These are phyloP conservation scores for Rhynchosporium graminicola DNA, from an alignment of 2,329 filamentous ascomycete species.

Conservation along the genomic window DNA sequence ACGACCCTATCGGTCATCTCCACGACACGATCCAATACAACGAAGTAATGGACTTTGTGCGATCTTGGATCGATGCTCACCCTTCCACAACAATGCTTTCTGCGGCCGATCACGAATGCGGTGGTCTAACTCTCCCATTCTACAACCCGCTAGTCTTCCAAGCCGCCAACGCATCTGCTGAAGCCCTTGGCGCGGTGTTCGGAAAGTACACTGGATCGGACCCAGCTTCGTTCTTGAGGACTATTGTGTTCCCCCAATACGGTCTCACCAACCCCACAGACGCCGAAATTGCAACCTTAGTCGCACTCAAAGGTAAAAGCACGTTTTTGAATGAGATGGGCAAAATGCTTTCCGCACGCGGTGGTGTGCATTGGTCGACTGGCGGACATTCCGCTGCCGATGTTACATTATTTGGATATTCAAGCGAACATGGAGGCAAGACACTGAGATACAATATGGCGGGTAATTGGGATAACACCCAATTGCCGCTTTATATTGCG, in stretches of 20 bases:
- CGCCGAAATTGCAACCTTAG: slow-evolving; percentile 5
- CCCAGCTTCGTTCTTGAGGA: slow-evolving; percentile 5
- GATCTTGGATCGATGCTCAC: slow-evolving; percentile 12
- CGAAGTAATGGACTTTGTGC: slow-evolving; percentile 12
- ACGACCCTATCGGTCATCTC: slow-evolving; percentile 16
- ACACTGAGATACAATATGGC: slow-evolving; percentile 10
- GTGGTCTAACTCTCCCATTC: slow-evolving; percentile 8
- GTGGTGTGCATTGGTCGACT: neutral
- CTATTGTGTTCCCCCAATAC: slow-evolving; percentile 7
- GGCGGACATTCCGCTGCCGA: slow-evolving; percentile 11
- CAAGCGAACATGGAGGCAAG: neutral
- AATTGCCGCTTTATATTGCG: slow-evolving; percentile 14
- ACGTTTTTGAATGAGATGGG: slow-evolving; percentile 11
- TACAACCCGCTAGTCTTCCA: slow-evolving; percentile 11
- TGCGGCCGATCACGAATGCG: slow-evolving; percentile 11
- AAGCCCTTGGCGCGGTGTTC: neutral
- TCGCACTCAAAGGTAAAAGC: neutral
- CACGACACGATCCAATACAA: slow-evolving; percentile 18
- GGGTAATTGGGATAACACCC: slow-evolving; percentile 17
- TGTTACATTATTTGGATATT: slow-evolving; percentile 12
- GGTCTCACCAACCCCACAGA: slow-evolving; percentile 13
- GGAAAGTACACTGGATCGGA: neutral
- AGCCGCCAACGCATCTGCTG: slow-evolving; percentile 1
- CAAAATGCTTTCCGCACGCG: slow-evolving; percentile 3
- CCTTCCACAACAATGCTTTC: slow-evolving; percentile 12